Conservation (phyloP, 805 yeast species). For the Debaryomyces hansenii region DNA sequence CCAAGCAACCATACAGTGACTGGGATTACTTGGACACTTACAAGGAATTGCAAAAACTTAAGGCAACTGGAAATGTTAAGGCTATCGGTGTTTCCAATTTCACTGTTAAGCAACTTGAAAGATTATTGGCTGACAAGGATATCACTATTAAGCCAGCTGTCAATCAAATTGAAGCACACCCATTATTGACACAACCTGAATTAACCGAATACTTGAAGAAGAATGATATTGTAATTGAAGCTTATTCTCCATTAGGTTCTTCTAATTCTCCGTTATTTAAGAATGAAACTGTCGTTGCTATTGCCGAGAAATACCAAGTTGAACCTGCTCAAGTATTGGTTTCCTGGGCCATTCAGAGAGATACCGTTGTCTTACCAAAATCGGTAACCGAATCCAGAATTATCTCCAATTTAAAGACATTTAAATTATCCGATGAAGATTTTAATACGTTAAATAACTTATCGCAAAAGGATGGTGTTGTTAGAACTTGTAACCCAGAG, state of each 20-base stretch:
- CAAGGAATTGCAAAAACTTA: constrained; percentile 43
- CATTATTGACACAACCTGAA: constrained; percentile 54
- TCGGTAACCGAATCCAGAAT: constrained; percentile 37
- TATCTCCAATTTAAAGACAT: constrained; percentile 36
- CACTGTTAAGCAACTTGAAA: constrained; percentile 42
- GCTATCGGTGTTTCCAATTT: constrained; percentile 64
- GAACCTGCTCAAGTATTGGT: constrained; percentile 36
- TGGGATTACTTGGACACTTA: constrained; percentile 36
- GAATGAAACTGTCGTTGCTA: constrained; percentile 23
- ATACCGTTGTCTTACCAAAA: constrained; percentile 40
- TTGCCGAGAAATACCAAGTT: constrained; percentile 32
- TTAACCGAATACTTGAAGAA: constrained; percentile 52
- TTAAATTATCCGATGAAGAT: constrained; percentile 35
- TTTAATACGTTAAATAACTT: constrained; percentile 33
- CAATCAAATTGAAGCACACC: constrained; percentile 49
- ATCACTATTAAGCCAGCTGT: constrained; percentile 45
- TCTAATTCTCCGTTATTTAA: constrained; percentile 35
- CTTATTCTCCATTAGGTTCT: constrained; percentile 37
- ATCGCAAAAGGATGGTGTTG: constrained; percentile 32
- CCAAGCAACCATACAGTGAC: constrained; percentile 15
- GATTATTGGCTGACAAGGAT: constrained; percentile 40
- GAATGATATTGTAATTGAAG: constrained; percentile 31
- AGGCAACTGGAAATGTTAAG: constrained; percentile 31
- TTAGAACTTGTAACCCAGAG: constrained; percentile 28
- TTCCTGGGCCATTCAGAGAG: constrained; percentile 42